Base-by-base conservation (phyloP, 2,329 filamentous ascomycete genomes). In the Colletotrichum sp. region DNA sequence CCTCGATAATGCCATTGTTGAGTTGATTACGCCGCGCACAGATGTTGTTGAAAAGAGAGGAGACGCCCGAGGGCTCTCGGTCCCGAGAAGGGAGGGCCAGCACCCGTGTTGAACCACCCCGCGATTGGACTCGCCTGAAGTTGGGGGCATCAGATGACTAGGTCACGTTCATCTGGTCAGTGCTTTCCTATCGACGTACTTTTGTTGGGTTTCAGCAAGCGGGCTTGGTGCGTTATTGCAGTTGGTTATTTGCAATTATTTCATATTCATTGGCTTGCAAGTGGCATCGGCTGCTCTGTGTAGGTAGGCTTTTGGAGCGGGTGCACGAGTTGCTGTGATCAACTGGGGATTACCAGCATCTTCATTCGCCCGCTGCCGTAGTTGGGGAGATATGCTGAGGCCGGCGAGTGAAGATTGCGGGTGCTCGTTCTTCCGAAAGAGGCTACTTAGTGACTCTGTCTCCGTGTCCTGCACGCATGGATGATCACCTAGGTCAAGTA, bases 121-220 rank as follows among this genome's bases (percentile, higher is more conserved):
- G 44, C n/a, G n/a, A 52, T 52, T 12, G 44, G 44, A 8, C 44
- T 21, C 44, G 44, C 13, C 44, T 21, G 10, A 13, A 13, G 6
- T 52, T 24, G 24, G 24, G 3, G 24, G 24, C 24, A 52, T 52
- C 44, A 52, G 44, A 24, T 52, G 44, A 21, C 3, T 49, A 0
- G 44, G 44, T 52, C 44, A 52, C 12, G 44, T 24, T 21, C 44
- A 21, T 24, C 44, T 52, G 44, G n/a, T 12, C 10, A 8, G 10
- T 9, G 18, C 44, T 3, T 21, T 21, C 2, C 32, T n/a, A 2
- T 49, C 3, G 0, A 49, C 39, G 16, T 0, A 44, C 1, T n/a
- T 18, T 10, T 3, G 5, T 9, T 44, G 16, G 39, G 16, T 44
- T 44, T 1, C 39, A 1, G 18, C 18, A n/a, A n/a, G 39, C 1